Evolutionary conservation across 2,329 filamentous ascomycete genomes (phyloP).

Genomic region (Hirsutella thompsonii): DNA sequence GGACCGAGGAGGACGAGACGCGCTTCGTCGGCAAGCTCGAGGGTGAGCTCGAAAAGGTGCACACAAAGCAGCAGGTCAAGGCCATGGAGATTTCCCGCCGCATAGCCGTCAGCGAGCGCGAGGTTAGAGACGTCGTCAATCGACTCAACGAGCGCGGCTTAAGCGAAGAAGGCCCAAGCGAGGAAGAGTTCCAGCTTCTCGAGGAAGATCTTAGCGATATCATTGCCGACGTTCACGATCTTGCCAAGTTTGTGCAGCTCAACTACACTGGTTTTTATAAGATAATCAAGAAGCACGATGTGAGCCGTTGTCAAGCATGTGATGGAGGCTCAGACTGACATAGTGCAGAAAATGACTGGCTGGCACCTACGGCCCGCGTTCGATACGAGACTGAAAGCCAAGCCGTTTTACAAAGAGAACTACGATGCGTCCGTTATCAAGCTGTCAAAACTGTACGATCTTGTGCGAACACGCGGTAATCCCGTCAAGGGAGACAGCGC

Average conservation of each 20-base stretch:
- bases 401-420: slow-evolving; percentile 98
- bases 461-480: slow-evolving; percentile 85
- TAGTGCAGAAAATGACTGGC: slow-evolving; percentile 71
- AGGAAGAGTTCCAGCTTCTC: slow-evolving; percentile 87
- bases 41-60: slow-evolving; percentile 90
- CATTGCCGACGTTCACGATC: slow-evolving; percentile 94
- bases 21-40: slow-evolving; percentile 80
- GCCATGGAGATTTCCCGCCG: slow-evolving; percentile 87
- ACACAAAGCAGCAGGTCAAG: slow-evolving; percentile 95
- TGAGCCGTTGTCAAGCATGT: slow-evolving; percentile 32
- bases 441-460: slow-evolving; percentile 87
- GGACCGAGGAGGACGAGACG: slow-evolving; percentile 87
- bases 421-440: slow-evolving; percentile 94
- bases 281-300: slow-evolving; percentile 99
- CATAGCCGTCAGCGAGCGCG: slow-evolving; percentile 76
- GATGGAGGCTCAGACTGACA: slow-evolving; percentile 8
- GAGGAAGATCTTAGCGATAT: slow-evolving; percentile 95
- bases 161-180: slow-evolving; percentile 49
- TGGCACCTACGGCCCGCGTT: slow-evolving; percentile 96
- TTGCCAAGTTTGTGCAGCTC: slow-evolving; percentile 94
- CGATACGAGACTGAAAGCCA: slow-evolving; percentile 82
- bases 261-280: slow-evolving; percentile 99
- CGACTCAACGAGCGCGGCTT: slow-evolving; percentile 53
- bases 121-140: slow-evolving; percentile 77
- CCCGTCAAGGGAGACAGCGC: slow-evolving; percentile 85